Evolutionary conservation across 495 filamentous ascomycete genomes (phyloP), one percentile per base, ranked within the genome.

Genomic region (Penicillium bialowiezense): DNA sequence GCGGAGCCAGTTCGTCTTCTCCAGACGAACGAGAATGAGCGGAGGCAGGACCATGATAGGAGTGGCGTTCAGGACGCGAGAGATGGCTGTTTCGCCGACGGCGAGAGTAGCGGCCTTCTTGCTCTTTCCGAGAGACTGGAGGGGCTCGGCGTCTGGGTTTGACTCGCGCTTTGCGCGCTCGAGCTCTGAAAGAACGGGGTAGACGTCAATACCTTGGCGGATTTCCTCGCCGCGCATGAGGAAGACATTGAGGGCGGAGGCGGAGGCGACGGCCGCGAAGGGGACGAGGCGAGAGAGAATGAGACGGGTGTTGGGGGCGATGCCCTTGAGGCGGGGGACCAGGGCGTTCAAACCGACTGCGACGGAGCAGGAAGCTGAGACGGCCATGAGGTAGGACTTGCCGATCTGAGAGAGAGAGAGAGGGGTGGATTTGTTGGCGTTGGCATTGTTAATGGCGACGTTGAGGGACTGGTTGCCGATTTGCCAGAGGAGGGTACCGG

Each of bases 161-260:
- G 78, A 77, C 15, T 75, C 80, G 29, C 84, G 75, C 59, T 73
- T 73, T 36, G 61, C 58, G 33, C 62, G 60, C 42, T 70, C 65
- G 7, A 45, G 59, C 5, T 59, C 65, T 3, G 67, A 69, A 1
- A 86, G 76, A 18, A 85, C 81, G 0, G 89, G 90, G 72, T 83
- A 97, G n/a, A 98, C 85, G 68, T 98, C 91, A 62, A 98, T 97
- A 10, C 93, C 93, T 38, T 76, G 81, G 60, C 89, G 76, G 52
- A 97, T 96, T 71, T 98, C 93, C 67, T 95, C 91, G 41, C 89
- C 87, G 55, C 93, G 88, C 93, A 98, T 98, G 49, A 98, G 77
- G 74, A 96, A 92, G 26, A 97, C 95, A 66, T 98, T 98, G 35
- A 98, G 76, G 1, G 86, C 90, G 49, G 88, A 89, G 2, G 93